Percentiles rank a stretch among this genome's conserved stretches.
Conservation (phyloP, 2,329 filamentous ascomycete genomes). For the Fusarium sp. region DNA sequence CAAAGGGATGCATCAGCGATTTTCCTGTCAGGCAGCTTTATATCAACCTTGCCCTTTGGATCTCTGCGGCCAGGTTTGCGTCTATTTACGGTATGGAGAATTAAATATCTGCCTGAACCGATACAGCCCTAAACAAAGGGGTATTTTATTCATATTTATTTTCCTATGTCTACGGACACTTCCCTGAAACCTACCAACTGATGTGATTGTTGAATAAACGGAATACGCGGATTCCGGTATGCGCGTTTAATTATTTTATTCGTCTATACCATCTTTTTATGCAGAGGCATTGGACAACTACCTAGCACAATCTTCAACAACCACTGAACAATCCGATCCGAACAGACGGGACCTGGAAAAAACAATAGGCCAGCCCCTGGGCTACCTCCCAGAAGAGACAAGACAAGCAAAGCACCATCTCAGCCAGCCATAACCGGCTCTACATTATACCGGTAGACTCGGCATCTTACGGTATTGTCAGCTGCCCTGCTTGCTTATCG, state of each 20-base stretch:
- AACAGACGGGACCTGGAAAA: not conserved
- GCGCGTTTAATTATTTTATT: slow-evolving; percentile 4
- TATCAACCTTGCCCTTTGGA: not conserved
- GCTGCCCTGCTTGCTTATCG: slow-evolving; percentile 20
- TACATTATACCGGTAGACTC: slow-evolving; percentile 22
- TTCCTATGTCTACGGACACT: not conserved
- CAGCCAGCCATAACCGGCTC: slow-evolving; percentile 11
- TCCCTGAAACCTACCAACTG: not conserved
- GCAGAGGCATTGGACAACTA: not conserved
- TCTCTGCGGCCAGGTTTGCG: not conserved
- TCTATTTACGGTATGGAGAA: not conserved
- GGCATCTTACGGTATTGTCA: slow-evolving; percentile 25
- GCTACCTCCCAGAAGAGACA: slow-evolving; percentile 7
- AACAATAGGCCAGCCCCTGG: slow-evolving; percentile 1
- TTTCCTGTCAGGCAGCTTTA: not conserved
- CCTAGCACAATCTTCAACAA: not conserved
- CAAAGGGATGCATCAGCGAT: not conserved
- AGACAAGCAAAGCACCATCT: not conserved
- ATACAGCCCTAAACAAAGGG: not conserved
- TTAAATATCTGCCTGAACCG: not conserved
- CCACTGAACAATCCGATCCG: not conserved
- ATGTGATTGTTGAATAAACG: not conserved
- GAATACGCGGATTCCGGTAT: slow-evolving; percentile 9
- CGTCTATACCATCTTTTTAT: not conserved
- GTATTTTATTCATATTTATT: not conserved